These are phyloP conservation scores for Bryoglossum gracile DNA, from an alignment of 495 filamentous ascomycete species.

Conservation along the genomic window DNA sequence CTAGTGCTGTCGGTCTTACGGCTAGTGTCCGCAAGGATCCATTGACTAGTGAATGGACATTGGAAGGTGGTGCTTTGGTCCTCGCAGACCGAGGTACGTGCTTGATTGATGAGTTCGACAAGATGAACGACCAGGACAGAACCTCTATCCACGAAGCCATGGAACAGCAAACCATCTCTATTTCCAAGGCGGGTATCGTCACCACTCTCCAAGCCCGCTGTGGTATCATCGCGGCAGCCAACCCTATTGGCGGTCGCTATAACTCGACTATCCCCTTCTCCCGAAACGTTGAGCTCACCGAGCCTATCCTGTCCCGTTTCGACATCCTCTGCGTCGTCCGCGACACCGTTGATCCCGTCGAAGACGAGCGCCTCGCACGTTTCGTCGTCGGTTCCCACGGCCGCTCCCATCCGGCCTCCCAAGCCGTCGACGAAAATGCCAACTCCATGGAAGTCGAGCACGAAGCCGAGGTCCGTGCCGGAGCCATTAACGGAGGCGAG, in stretches of 20 bases:
- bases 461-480: slow-evolving; percentile 15
- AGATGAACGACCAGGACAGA: slow-evolving; percentile 99
- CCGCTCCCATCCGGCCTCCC: slow-evolving; percentile 69
- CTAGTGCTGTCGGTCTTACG: slow-evolving; percentile 95
- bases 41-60: slow-evolving; percentile 93
- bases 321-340: slow-evolving; percentile 97
- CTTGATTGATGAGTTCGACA: slow-evolving; percentile 99
- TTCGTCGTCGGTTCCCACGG: slow-evolving; percentile 94
- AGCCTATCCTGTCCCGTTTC: slow-evolving; percentile 97
- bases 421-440: slow-evolving; percentile 46
- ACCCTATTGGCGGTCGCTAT: slow-evolving; percentile 93
- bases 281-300: slow-evolving; percentile 93
- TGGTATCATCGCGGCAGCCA: slow-evolving; percentile 93
- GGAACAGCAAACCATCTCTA: slow-evolving; percentile 99
- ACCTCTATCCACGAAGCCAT: slow-evolving; percentile 99
- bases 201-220: slow-evolving; percentile 97
- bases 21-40: slow-evolving; percentile 94
- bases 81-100: slow-evolving; percentile 94
- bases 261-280: slow-evolving; percentile 94
- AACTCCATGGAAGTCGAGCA: slow-evolving; percentile 37
- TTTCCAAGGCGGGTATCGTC: slow-evolving; percentile 98
- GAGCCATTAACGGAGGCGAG: slow-evolving; percentile 38
- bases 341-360: slow-evolving; percentile 92
- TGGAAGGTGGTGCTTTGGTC: slow-evolving; percentile 94
- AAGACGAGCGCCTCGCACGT: slow-evolving; percentile 88